Base-by-base conservation (phyloP, 2,329 filamentous ascomycete species). In the Xylaria sp. region DNA sequence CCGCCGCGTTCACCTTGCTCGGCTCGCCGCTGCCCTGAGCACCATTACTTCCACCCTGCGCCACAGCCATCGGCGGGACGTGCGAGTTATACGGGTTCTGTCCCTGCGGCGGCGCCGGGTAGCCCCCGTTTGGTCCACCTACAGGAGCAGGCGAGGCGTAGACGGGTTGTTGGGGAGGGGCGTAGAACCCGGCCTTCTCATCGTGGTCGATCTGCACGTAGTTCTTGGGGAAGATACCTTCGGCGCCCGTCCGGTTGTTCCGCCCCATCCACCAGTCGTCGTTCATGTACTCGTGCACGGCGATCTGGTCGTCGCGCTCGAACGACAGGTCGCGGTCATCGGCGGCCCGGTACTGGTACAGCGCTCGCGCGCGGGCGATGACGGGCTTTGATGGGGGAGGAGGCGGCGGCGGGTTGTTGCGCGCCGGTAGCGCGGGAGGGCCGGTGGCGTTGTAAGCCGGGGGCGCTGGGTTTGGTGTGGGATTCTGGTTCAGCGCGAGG, bases 221-320 rank as follows among this genome's bases (percentile, higher is more conserved):
- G 76, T 86, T 92, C 70, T 90, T 87, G n/a, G 94, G 94, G 84
- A 98, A 98, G 76, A 98, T 97, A 71, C 94, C 94, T 79, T 96
- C 92, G 69, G 87, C 80, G 59, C 90, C 90, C 8, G 93, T 96
- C 56, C 92, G 88, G 73, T 89, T 82, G 78, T 96, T 97, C 70
- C 86, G 87, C 69, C 94, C 94, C 83, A 92, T 89, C 92, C 93
- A 97, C 94, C 94, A 98, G 78, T 98, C 94, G 66, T 89, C 87
- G 78, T 98, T 98, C 90, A 97, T 95, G 81, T 96, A 94, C 79
- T 97, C 92, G 68, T 88, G 86, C 21, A 98, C 91, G 62, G 87
- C 85, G 70, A 98, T 83, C 67, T 84, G 83, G 79, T 98, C 94
- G 74, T 94, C 90, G 65, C 90, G 88, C 74, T 92, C 87, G 63